Evolutionary conservation across 345 rosid genomes (phyloP).

Genomic region (Arabidopsis arenosa): DNA sequence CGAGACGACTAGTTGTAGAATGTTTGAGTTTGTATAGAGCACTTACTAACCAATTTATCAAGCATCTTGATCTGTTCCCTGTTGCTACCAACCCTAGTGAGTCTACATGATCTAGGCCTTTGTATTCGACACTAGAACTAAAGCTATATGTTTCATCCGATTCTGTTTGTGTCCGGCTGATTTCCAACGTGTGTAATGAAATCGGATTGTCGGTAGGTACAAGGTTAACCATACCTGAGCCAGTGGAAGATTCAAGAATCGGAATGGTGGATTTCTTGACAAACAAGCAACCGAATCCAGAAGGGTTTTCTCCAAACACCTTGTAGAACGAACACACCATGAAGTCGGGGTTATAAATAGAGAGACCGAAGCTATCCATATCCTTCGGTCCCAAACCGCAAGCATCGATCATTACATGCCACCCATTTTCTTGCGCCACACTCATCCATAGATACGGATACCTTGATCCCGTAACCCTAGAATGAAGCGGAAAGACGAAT

Average conservation of each 20-base stretch:
- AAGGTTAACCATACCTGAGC: constrained; percentile 77
- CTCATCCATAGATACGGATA: constrained; percentile 95
- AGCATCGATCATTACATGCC: constrained; percentile 93
- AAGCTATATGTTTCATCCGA: constrained; percentile 39
- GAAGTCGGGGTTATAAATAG: constrained; percentile 85
- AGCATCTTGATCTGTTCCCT: constrained; percentile 76
- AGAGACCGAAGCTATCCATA: constrained; percentile 93
- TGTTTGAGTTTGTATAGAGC: constrained; percentile 84
- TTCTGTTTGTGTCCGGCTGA: constrained; percentile 38
- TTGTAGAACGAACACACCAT: constrained; percentile 89
- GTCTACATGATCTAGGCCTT: constrained; percentile 80
- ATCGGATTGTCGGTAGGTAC: constrained; percentile 57
- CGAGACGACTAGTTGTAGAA: constrained; percentile 53
- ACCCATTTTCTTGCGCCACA: constrained; percentile 84
- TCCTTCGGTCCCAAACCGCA: constrained; percentile 93
- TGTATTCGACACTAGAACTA: constrained; percentile 47
- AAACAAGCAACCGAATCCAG: constrained; percentile 93
- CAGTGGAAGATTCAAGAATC: constrained; percentile 55
- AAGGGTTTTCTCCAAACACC: constrained; percentile 90
- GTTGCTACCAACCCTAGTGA: constrained; percentile 65
- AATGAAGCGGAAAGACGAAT: constrained; percentile 90
- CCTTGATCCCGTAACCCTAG: constrained; percentile 81
- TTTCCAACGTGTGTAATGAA: constrained; percentile 38
- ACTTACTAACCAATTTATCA: constrained; percentile 87
- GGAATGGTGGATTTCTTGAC: constrained; percentile 76